Evolutionary conservation across 176 grass and related monocot genomes (phyloP), one percentile per base, ranked within the genome.

Genomic region (Aegilops speltoides): DNA sequence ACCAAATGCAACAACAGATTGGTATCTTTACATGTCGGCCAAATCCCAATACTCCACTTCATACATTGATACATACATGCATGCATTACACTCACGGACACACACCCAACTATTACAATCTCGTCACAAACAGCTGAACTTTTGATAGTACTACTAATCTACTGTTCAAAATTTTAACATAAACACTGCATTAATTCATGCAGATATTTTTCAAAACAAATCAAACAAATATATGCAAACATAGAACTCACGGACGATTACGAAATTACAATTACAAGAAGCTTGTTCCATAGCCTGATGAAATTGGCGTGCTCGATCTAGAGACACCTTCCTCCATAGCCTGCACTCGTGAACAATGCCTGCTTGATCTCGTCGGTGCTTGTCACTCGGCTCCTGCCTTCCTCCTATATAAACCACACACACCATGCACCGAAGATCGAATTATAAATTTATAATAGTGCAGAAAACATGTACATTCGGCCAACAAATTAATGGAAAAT

Each of bases 321-420:
- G 65, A 89, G 66, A 61, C 86, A 89, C 86, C 89, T 91, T 73
- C 89, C 95, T 61, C 88, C 93, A 31, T 95, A 98, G 23, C 96
- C 93, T 56, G 93, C 93, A 63, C 90, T 92, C 86, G 90, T 92
- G 62, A 93, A 94, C 25, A 95, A 86, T 79, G 88, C 88, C 77
- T 95, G 93, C 84, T 98, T 98, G 31, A 95, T 95, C 68, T 98
- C 93, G 10, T 98, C 91, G 24, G 86, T 82, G 83, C 88, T 94
- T 63, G 86, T 67, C 7, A 73, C 79, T 43, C 78, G 71, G 61
- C 81, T 91, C 86, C 92, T 92, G 23, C 84, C 86, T 59, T 79
- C 87, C 17, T 89, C 86, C 93, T 95, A 83, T 34, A 69, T 22
- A 50, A 7, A 54, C 50, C 50, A 54, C 16, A 19, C 41, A 50